These are phyloP conservation scores for Yamadazyma aaseri DNA, from an alignment of 1,139 yeast genomes.

Conservation along the genomic window DNA sequence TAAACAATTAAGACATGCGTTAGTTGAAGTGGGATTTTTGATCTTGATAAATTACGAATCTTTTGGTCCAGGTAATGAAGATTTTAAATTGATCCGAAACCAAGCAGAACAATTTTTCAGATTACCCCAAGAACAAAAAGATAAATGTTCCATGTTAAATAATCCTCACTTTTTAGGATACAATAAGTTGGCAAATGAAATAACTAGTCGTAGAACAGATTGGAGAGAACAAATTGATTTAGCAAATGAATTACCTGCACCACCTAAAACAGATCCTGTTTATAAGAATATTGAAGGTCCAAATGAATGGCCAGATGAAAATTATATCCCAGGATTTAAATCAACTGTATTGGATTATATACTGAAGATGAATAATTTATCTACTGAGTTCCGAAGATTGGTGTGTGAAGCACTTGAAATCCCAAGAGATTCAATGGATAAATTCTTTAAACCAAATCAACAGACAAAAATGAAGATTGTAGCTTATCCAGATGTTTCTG, in stretches of 20 bases:
- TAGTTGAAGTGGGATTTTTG: conserved; percentile 62
- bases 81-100: conserved; percentile 39
- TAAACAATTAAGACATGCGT: conserved; percentile 47
- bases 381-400: conserved; percentile 41
- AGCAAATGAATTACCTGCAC: conserved; percentile 58
- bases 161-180: conserved; percentile 70
- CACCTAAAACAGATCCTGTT: conserved; percentile 44
- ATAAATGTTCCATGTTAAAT: conserved; percentile 56
- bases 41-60: conserved; percentile 46
- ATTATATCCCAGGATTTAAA: conserved; percentile 50
- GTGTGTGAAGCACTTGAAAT: conserved; percentile 58
- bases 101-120: conserved; percentile 52
- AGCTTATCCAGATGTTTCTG: conserved; percentile 45
- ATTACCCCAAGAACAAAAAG: conserved; percentile 52
- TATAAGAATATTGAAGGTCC: conserved; percentile 67
- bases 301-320: conserved; percentile 55
- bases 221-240: conserved; percentile 70
- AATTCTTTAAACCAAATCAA: conserved; percentile 50
- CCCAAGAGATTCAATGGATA: conserved; percentile 41
- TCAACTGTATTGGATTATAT: conserved; percentile 46
- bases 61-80: conserved; percentile 31
- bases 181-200: conserved; percentile 63
- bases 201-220: conserved; percentile 58
- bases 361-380: conserved; percentile 44
- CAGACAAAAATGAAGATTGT: conserved; percentile 56